Evolutionary conservation across 176 grass and related monocot genomes (phyloP).

Genomic region (Puccinellia tenuiflora): DNA sequence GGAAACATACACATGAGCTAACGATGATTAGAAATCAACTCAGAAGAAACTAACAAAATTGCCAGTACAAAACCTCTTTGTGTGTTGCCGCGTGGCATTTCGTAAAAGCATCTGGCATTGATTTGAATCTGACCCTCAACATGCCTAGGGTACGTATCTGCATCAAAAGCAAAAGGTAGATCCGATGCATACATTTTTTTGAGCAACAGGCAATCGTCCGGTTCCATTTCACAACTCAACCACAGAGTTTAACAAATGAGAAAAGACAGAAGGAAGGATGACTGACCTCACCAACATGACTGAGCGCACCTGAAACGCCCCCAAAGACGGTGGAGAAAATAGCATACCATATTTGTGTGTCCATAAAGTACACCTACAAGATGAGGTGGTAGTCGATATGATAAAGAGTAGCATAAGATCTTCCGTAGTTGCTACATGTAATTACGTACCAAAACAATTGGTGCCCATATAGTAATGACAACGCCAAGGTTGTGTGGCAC

Average conservation of each 20-base stretch:
- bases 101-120: conserved; percentile 53
- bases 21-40: not conserved
- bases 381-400: conserved; percentile 19
- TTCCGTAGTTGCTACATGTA: not conserved
- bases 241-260: not conserved
- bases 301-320: conserved; percentile 61
- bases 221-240: not conserved
- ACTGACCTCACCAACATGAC: conserved; percentile 74
- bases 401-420: not conserved
- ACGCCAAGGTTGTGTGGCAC: conserved; percentile 61
- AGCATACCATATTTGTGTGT: conserved; percentile 83
- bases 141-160: conserved; percentile 72
- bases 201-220: not conserved
- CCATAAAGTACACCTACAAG: conserved; percentile 74
- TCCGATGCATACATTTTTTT: not conserved
- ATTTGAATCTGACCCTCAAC: conserved; percentile 68
- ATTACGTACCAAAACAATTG: conserved; percentile 57
- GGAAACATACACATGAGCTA: not conserved
- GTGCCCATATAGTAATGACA: conserved; percentile 66
- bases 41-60: conserved; percentile 2
- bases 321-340: conserved; percentile 70
- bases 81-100: conserved; percentile 27
- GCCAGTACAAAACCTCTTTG: conserved; percentile 35
- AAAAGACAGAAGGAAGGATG: not conserved
- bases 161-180: conserved; percentile 30